Conservation (phyloP, 2,329 filamentous ascomycete genomes). For the Chalaropsis thielavioides region DNA sequence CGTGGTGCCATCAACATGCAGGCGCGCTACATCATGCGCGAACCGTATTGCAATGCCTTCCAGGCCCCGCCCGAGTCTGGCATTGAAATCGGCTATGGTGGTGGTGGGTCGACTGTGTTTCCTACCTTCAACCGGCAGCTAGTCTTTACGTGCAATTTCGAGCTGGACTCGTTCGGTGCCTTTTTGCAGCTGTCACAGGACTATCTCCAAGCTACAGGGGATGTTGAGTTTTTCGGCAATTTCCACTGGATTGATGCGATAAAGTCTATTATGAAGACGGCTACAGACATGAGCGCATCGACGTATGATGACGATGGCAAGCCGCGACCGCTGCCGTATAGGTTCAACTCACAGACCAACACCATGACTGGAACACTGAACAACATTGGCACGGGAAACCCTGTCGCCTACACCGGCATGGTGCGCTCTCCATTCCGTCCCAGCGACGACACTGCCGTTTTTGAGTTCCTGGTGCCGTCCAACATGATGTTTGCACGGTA, state of each 20-base stretch:
- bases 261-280: constrained; percentile 50
- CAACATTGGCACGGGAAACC: constrained; percentile 54
- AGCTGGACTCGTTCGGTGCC: constrained; percentile 73
- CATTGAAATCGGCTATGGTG: constrained; percentile 32
- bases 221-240: constrained; percentile 53
- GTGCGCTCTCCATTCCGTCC: constrained; percentile 80
- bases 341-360: constrained; percentile 52
- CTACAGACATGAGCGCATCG: constrained; percentile 54
- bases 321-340: constrained; percentile 50
- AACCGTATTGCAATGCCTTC: constrained; percentile 81
- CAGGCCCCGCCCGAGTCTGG: constrained; percentile 68
- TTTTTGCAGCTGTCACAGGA: constrained; percentile 71
- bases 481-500: constrained; percentile 72
- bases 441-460: constrained; percentile 73
- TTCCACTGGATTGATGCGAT: constrained; percentile 60
- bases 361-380: constrained; percentile 31
- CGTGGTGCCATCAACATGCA: constrained; percentile 60
- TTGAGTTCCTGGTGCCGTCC: constrained; percentile 75
- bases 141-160: constrained; percentile 84
- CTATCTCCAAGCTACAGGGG: constrained; percentile 57
- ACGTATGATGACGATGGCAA: constrained; percentile 52
- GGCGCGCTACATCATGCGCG: constrained; percentile 49
- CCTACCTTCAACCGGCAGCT: constrained; percentile 20
- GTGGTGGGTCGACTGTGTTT: constrained; percentile 17
- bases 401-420: constrained; percentile 61